Evolutionary conservation across 2,329 filamentous ascomycete species (phyloP), one percentile per base, ranked within the genome.

Genomic region (Hortaea werneckii): DNA sequence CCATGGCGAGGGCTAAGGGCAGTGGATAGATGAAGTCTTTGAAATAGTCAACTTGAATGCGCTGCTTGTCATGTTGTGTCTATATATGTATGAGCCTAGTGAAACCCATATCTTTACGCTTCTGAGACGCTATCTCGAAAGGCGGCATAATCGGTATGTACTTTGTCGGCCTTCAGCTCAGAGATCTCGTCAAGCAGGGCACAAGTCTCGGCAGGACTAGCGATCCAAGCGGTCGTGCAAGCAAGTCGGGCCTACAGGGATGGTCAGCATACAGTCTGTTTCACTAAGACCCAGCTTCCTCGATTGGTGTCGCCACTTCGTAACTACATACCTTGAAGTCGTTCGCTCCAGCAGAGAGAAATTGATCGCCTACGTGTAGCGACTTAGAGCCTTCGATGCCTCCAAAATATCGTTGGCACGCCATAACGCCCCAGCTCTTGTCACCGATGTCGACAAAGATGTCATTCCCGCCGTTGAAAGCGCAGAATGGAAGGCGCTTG

Each of bases 381-480:
- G 89, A 95, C 59, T 85, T 84, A 53, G 83, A 79, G 3, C 81
- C 85, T 42, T 76, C 73, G 55, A 95, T 78, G 1, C 74, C 79
- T 4, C 84, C 85, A 63, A 95, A 95, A 72, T 87, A 95, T 47
- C 82, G 78, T 70, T 98, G 92, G 63, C 89, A 95, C 4, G 89
- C 87, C 30, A 85, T 76, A 2, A 98, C 92, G 53, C 92, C 92
- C 85, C 89, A 94, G 44, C 83, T 88, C 70, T 98, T 98, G 69
- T 98, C 92, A 46, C 92, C 92, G 60, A 98, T 95, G 64, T 98
- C 92, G 44, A 98, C 89, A 67, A 98, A 98, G 37, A 96, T 88
- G 64, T 98, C 92, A 51, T 92, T 90, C 8, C 92, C 92, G 44
- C 90, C 92, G 65, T 98, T 98, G 73, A 98, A 98, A 20, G 92